These are phyloP conservation scores for Acarospora socialis DNA, from an alignment of 2,329 filamentous ascomycete genomes.

Conservation along the genomic window DNA sequence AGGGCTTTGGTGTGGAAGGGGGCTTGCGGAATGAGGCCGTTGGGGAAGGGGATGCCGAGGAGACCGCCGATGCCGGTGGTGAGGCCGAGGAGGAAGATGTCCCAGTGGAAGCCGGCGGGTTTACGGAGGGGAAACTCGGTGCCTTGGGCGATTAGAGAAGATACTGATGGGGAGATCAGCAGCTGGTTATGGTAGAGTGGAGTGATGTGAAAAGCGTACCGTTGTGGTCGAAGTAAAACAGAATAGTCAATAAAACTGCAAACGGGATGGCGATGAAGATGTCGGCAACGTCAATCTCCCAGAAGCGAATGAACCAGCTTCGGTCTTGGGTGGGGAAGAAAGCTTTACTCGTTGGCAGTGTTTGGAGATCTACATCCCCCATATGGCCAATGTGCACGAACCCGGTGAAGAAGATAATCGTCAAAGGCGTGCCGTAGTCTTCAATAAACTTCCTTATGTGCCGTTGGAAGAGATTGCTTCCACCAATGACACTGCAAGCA, in stretches of 20 bases:
- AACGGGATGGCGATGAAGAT: conserved; percentile 81
- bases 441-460: conserved; percentile 69
- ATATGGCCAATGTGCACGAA: conserved; percentile 81
- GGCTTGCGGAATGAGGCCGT: conserved; percentile 70
- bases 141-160: conserved; percentile 67
- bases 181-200: conserved; percentile 11
- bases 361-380: conserved; percentile 52
- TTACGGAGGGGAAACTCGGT: conserved; percentile 71
- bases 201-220: conserved; percentile 32
- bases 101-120: conserved; percentile 76
- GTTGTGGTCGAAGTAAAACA: conserved; percentile 87
- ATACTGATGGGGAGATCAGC: conserved; percentile 37
- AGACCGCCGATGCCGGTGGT: conserved; percentile 64
- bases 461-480: conserved; percentile 58
- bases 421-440: conserved; percentile 76
- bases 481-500: conserved; percentile 55
- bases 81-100: conserved; percentile 64
- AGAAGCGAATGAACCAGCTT: conserved; percentile 67
- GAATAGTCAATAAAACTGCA: conserved; percentile 63
- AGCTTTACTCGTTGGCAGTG: conserved; percentile 58
- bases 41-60: conserved; percentile 65
- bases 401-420: conserved; percentile 75
- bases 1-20: conserved; percentile 70
- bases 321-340: conserved; percentile 66
- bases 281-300: conserved; percentile 58